Percentiles rank a stretch among this genome's conserved stretches.
Evolutionary conservation across 306 rosid species (phyloP).

Genomic region (Nissolia schottii): DNA sequence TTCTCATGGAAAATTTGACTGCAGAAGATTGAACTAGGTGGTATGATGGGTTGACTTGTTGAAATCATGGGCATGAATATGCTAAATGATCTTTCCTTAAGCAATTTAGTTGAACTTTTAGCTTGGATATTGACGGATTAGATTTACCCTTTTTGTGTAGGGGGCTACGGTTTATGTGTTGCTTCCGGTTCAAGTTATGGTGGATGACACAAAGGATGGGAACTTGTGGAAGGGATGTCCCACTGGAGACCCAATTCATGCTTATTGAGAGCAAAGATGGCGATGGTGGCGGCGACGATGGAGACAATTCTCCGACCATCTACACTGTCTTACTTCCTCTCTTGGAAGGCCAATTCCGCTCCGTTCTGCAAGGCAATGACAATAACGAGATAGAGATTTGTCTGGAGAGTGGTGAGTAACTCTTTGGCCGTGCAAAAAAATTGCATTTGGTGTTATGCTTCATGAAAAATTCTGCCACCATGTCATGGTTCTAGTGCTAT

Average conservation of each 20-base stretch:
- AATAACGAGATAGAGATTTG: slow-evolving; percentile 81
- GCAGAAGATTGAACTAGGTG: neutral
- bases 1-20: neutral
- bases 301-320: slow-evolving; percentile 47
- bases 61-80: neutral
- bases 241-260: slow-evolving; percentile 93
- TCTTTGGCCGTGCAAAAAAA: slow-evolving; percentile 35
- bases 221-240: slow-evolving; percentile 76
- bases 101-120: neutral
- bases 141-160: slow-evolving; percentile 27
- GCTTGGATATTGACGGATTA: neutral
- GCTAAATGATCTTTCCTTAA: neutral
- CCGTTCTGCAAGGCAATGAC: slow-evolving; percentile 90
- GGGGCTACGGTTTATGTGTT: slow-evolving; percentile 78
- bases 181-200: slow-evolving; percentile 96
- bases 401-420: slow-evolving; percentile 90
- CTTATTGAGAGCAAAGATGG: slow-evolving; percentile 73
- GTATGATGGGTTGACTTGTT: neutral
- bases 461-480: slow-evolving; percentile 18
- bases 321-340: slow-evolving; percentile 95
- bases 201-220: slow-evolving; percentile 99
- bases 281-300: slow-evolving; percentile 42
- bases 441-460: slow-evolving; percentile 35
- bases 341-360: slow-evolving; percentile 85
- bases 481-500: slow-evolving; percentile 38